Percentiles rank a stretch among this genome's conserved stretches.
phyloP scores from a whole-genome alignment of 345 rosid genomes.

The Brassica incana region DNA sequence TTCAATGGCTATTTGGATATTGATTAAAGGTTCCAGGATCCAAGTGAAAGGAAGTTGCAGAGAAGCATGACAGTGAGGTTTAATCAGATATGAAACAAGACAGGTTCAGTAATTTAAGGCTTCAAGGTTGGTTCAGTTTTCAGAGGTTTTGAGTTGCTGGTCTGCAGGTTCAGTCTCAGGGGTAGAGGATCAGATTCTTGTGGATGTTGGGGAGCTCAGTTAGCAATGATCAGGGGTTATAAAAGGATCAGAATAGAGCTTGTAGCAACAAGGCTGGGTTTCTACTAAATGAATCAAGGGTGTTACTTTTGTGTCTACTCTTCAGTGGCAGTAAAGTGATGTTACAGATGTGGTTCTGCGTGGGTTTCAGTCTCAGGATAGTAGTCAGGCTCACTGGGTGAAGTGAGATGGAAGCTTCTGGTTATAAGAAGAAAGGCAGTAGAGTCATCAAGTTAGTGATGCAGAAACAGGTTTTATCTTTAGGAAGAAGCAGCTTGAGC shows the following conservation, averaged over 20 bases:
- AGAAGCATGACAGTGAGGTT: too few species aligned
- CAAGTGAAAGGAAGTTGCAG: too few species aligned
- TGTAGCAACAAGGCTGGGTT: background rate
- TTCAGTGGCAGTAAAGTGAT: background rate
- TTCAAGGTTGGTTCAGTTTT: background rate
- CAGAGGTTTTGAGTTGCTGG: background rate
- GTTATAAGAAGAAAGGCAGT: background rate
- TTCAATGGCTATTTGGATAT: background rate
- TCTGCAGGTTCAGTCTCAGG: background rate
- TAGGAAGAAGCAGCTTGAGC: background rate
- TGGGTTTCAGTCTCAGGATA: background rate
- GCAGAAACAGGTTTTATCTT: background rate
- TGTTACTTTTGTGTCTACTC: background rate
- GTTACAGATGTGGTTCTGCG: background rate
- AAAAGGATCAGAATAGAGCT: background rate
- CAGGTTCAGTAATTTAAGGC: background rate
- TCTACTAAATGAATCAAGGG: background rate
- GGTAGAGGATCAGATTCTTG: background rate
- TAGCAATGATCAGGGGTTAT: background rate
- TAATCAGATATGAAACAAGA: background rate
- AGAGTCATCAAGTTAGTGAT: background rate
- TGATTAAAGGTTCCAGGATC: background rate
- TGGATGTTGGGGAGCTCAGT: background rate
- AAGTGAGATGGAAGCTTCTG: background rate
- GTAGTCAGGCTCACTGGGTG: background rate